A percentile compares a stretch with the other conserved stretches of the same genome.
phyloP scores from a whole-genome alignment of 2,329 filamentous ascomycete genomes.

The Daldinia eschscholtzii region DNA sequence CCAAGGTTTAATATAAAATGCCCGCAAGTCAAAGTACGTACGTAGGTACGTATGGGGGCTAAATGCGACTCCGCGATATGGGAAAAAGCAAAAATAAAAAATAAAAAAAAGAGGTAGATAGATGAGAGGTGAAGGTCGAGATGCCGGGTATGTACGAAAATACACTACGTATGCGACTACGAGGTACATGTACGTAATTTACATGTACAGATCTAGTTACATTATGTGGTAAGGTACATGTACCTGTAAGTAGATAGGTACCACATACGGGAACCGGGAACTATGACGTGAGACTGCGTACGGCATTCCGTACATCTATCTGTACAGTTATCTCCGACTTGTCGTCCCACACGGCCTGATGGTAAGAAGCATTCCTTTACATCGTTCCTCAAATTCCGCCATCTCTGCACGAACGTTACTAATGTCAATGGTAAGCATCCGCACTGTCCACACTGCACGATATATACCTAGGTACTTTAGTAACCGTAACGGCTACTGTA shows the following conservation, averaged over 20 bases:
- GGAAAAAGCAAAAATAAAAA: background rate
- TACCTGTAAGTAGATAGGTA: background rate
- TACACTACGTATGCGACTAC: too few relatives aligned
- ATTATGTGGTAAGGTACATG: too few relatives aligned
- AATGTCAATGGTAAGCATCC: too few relatives aligned
- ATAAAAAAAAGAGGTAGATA: background rate
- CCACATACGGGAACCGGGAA: conserved; percentile 1
- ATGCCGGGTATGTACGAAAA: background rate
- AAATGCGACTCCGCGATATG: background rate
- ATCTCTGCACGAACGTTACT: background rate
- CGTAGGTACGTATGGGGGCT: background rate
- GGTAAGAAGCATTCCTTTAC: background rate
- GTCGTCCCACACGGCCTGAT: background rate
- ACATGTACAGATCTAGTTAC: too few relatives aligned
- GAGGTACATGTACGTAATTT: too few relatives aligned
- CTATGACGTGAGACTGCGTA: conserved; percentile 1
- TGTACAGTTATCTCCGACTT: conserved; percentile 2
- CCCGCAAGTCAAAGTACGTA: background rate
- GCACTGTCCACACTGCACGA: background rate
- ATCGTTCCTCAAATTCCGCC: background rate
- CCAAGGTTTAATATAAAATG: background rate
- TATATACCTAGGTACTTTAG: background rate
- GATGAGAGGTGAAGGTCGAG: background rate
- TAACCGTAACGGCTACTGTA: background rate
- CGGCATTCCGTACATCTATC: background rate